Percentiles rank a stretch among this genome's conserved stretches.
These are phyloP conservation scores for Oxalis stricta DNA, from an alignment of 441 rosid species.

Conservation along the genomic window DNA sequence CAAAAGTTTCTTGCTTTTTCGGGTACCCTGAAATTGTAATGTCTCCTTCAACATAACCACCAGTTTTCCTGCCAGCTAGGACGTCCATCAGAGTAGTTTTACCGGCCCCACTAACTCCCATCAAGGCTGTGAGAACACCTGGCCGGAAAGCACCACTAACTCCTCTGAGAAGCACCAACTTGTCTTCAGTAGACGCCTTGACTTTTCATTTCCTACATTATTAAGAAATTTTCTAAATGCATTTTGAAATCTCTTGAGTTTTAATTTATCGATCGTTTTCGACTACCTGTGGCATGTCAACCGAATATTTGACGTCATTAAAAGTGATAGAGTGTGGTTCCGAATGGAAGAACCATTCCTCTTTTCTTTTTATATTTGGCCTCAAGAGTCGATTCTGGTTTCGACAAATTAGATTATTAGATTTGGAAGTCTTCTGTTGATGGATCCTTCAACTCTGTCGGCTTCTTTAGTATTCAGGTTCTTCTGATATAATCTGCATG, in stretches of 20 bases:
- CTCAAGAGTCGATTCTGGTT: slow-evolving; percentile 12
- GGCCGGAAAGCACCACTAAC: slow-evolving; percentile 86
- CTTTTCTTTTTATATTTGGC: slow-evolving; percentile 18
- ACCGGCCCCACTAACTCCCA: slow-evolving; percentile 94
- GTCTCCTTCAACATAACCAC: slow-evolving; percentile 49
- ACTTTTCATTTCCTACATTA: slow-evolving; percentile 41
- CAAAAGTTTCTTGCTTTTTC: slow-evolving; percentile 57
- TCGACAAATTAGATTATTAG: too few species aligned
- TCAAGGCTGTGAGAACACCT: slow-evolving; percentile 80
- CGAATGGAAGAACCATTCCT: slow-evolving; percentile 90
- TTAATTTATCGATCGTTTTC: neutral
- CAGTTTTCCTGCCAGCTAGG: slow-evolving; percentile 59
- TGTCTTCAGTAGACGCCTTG: slow-evolving; percentile 46
- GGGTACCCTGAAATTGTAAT: slow-evolving; percentile 54
- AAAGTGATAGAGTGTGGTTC: slow-evolving; percentile 64
- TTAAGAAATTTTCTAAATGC: neutral
- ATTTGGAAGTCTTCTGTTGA: slow-evolving; percentile 6
- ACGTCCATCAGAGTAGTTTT: slow-evolving; percentile 79
- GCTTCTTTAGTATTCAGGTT: too few species aligned
- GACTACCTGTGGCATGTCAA: slow-evolving; percentile 66
- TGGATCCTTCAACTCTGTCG: slow-evolving; percentile 13
- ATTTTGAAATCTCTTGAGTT: too few species aligned
- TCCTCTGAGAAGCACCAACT: slow-evolving; percentile 48
- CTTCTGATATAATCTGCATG: slow-evolving; percentile 38
- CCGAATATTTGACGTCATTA: slow-evolving; percentile 39